Evolutionary conservation across 108 stramenopile genomes (phyloP).

Genomic region (Seminavis robusta): DNA sequence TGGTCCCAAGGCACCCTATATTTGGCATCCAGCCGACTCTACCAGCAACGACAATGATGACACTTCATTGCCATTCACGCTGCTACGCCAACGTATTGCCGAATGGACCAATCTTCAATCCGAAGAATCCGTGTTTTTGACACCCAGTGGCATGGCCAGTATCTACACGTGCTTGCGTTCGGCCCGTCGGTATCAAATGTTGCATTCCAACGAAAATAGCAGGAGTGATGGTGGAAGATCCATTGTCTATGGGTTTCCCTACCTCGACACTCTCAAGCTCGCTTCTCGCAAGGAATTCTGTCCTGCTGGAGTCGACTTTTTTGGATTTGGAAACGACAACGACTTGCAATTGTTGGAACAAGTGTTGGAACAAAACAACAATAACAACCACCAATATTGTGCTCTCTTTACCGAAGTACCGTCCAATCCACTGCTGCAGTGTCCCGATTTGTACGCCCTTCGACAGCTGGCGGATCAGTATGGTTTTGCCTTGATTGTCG

Average conservation of each 20-base stretch:
- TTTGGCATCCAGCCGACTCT: slow-evolving; percentile 1
- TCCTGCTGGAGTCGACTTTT: slow-evolving; percentile 58
- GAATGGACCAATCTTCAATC: slow-evolving; percentile 37
- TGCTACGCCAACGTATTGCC: slow-evolving; percentile 32
- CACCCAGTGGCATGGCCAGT: slow-evolving; percentile 58
- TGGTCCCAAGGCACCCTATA: slow-evolving; percentile 2
- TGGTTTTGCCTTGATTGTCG: slow-evolving; percentile 53
- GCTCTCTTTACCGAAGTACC: slow-evolving; percentile 72
- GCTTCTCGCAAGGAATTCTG: slow-evolving; percentile 51
- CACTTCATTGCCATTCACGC: background rate
- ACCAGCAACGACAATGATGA: slow-evolving; percentile 1
- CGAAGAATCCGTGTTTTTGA: slow-evolving; percentile 38
- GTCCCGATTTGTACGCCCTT: slow-evolving; percentile 49
- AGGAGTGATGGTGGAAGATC: slow-evolving; percentile 28
- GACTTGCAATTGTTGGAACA: slow-evolving; percentile 44
- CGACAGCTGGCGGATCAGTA: slow-evolving; percentile 46
- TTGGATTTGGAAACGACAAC: slow-evolving; percentile 49
- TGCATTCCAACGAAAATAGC: background rate
- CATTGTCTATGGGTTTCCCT: slow-evolving; percentile 75
- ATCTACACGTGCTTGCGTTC: slow-evolving; percentile 51
- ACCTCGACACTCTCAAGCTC: slow-evolving; percentile 74
- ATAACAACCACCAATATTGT: slow-evolving; percentile 12
- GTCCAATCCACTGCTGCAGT: slow-evolving; percentile 64
- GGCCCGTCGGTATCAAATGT: slow-evolving; percentile 30
- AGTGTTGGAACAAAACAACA: slow-evolving; percentile 17